Conservation (phyloP, 192 early-diverging fungal genomes). For the Thoreauomyces humboldtii region DNA sequence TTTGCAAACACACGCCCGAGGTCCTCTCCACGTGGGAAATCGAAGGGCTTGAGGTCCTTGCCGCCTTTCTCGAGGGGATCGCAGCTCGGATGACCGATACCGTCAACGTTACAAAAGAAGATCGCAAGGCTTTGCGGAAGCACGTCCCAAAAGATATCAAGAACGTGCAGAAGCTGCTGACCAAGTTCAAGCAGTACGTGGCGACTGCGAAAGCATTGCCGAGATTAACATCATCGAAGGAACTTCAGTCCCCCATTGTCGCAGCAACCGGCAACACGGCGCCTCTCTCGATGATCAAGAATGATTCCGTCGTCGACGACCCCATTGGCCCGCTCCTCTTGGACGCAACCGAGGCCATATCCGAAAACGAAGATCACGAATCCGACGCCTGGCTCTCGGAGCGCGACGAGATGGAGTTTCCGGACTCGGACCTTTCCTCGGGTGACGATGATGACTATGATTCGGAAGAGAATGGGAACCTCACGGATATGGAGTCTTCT, state of each 20-base stretch:
- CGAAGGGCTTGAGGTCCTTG: constrained; percentile 51
- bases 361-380: constrained; percentile 7
- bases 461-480: neutral
- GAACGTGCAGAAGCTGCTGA: constrained; percentile 39
- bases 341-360: constrained; percentile 1
- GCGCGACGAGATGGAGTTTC: constrained; percentile 30
- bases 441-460: constrained; percentile 13
- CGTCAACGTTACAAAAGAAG: constrained; percentile 23
- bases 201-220: neutral
- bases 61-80: constrained; percentile 39
- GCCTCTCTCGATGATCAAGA: neutral
- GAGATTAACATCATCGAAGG: neutral
- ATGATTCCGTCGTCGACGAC: too few species aligned
- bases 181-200: constrained; percentile 21
- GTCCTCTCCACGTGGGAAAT: constrained; percentile 49
- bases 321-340: too few species aligned
- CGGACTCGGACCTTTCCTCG: constrained; percentile 27
- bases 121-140: constrained; percentile 20
- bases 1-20: constrained; percentile 40
- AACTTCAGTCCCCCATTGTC: neutral
- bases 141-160: constrained; percentile 37
- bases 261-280: neutral
- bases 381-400: constrained; percentile 29
- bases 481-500: neutral
- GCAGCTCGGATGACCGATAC: constrained; percentile 16